Conservation (phyloP, 805 yeast genomes). For the Zygotorulaspora chibaensis region DNA sequence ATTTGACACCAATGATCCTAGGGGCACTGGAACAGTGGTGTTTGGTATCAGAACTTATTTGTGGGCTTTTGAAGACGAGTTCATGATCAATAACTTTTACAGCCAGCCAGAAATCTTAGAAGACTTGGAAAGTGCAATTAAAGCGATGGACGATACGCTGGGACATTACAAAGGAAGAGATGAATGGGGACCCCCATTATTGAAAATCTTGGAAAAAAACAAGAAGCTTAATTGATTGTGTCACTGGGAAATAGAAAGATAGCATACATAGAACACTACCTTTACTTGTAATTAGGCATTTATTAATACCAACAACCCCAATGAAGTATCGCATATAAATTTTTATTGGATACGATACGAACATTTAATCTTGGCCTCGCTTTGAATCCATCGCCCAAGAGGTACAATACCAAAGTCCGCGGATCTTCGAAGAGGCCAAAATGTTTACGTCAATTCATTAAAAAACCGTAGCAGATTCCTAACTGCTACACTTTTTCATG, state of each 20-base stretch:
- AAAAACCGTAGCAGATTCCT: constrained; percentile 1
- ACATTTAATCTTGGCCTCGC: constrained; percentile 38
- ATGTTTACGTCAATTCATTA: not conserved
- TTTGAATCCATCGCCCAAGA: constrained; percentile 44
- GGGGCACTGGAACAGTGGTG: constrained; percentile 35
- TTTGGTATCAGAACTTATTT: constrained; percentile 55
- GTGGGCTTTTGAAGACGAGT: constrained; percentile 20
- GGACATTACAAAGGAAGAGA: constrained; percentile 58
- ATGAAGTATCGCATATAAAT: constrained; percentile 22
- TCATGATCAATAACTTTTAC: constrained; percentile 43
- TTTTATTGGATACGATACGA: constrained; percentile 20
- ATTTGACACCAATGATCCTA: constrained; percentile 42
- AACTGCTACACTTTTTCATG: not conserved
- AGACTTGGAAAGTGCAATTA: constrained; percentile 59
- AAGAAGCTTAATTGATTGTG: constrained; percentile 16
- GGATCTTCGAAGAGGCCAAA: constrained; percentile 48
- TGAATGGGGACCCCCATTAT: constrained; percentile 68
- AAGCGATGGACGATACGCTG: constrained; percentile 55
- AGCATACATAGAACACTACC: constrained; percentile 1
- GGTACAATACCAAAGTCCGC: constrained; percentile 30
- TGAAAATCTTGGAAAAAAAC: constrained; percentile 12
- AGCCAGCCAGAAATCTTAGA: constrained; percentile 44
- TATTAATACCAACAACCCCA: constrained; percentile 17
- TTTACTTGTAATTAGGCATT: constrained; percentile 2
- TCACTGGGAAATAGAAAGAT: constrained; percentile 25